Percentiles rank a stretch among this genome's conserved stretches.
These are phyloP conservation scores for Pseudogymnoascus sp. DNA, from an alignment of 2,329 filamentous ascomycete genomes.

Conservation along the genomic window DNA sequence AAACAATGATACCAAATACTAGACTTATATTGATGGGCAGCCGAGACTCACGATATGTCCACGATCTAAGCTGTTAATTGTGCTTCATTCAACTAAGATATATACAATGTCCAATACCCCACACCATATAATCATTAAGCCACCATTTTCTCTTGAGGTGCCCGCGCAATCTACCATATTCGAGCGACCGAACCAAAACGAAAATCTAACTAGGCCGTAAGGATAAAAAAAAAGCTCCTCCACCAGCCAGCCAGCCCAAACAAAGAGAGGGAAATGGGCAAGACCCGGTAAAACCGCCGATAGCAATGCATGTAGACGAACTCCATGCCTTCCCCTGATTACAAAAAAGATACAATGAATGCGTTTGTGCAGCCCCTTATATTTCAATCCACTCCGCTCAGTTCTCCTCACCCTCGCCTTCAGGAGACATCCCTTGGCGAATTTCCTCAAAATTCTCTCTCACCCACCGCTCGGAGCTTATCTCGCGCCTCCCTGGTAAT, in stretches of 20 bases:
- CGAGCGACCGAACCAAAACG: background rate
- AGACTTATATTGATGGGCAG: background rate
- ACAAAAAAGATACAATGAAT: conserved; percentile 7
- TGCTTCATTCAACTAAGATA: conserved; percentile 3
- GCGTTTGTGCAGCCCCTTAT: background rate
- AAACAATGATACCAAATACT: background rate
- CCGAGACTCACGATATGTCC: background rate
- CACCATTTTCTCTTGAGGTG: background rate
- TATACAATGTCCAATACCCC: background rate
- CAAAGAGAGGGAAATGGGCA: background rate
- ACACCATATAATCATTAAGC: conserved; percentile 1
- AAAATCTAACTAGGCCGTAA: background rate
- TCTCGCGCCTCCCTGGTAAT: background rate
- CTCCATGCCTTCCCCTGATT: background rate
- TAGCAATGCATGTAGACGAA: background rate
- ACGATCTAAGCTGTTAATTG: background rate
- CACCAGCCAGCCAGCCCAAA: background rate
- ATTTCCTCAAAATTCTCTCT: background rate
- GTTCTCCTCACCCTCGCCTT: background rate
- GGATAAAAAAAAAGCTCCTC: background rate
- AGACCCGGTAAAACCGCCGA: background rate
- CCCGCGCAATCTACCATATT: background rate
- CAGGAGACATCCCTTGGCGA: too few relatives aligned
- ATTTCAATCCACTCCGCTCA: background rate
- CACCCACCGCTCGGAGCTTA: conserved; percentile 16